These are phyloP conservation scores for Torulaspora maleeae DNA, from an alignment of 805 yeast genomes.

Conservation along the genomic window DNA sequence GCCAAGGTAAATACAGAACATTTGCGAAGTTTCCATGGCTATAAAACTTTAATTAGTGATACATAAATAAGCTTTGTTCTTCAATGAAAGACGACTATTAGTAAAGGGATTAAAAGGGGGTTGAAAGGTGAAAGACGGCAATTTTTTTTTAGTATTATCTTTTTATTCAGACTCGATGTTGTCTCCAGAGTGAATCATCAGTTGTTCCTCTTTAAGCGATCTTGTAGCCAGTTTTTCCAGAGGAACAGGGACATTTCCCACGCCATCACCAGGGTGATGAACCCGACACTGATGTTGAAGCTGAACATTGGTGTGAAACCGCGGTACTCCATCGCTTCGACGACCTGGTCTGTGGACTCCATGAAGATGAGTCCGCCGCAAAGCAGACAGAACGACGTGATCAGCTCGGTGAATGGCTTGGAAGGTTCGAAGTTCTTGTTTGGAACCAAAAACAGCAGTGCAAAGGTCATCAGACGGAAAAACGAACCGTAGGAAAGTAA, in stretches of 20 bases:
- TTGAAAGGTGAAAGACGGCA: background rate
- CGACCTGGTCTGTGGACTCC: slow-evolving; percentile 84
- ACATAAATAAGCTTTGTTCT: background rate
- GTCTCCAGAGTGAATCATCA: background rate
- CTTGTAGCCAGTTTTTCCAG: slow-evolving; percentile 48
- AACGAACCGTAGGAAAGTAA: slow-evolving; percentile 77
- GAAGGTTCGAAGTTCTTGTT: slow-evolving; percentile 43
- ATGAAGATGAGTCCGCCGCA: slow-evolving; percentile 90
- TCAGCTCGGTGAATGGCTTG: slow-evolving; percentile 81
- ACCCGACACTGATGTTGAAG: slow-evolving; percentile 78
- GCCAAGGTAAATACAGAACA: background rate
- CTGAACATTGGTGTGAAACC: slow-evolving; percentile 89
- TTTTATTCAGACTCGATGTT: background rate
- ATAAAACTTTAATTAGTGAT: background rate
- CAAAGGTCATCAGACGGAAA: slow-evolving; percentile 63
- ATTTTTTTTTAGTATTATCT: background rate
- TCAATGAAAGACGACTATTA: background rate
- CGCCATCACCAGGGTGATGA: slow-evolving; percentile 73
- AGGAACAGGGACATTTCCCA: slow-evolving; percentile 76
- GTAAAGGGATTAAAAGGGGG: background rate
- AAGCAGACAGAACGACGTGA: slow-evolving; percentile 71
- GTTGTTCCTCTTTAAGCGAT: slow-evolving; percentile 1
- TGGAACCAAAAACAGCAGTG: slow-evolving; percentile 46
- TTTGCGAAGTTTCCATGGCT: background rate
- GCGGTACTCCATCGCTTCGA: slow-evolving; percentile 73